These are phyloP conservation scores for Blastocystis sp. DNA, from an alignment of 352 stramenopile species.

Conservation along the genomic window DNA sequence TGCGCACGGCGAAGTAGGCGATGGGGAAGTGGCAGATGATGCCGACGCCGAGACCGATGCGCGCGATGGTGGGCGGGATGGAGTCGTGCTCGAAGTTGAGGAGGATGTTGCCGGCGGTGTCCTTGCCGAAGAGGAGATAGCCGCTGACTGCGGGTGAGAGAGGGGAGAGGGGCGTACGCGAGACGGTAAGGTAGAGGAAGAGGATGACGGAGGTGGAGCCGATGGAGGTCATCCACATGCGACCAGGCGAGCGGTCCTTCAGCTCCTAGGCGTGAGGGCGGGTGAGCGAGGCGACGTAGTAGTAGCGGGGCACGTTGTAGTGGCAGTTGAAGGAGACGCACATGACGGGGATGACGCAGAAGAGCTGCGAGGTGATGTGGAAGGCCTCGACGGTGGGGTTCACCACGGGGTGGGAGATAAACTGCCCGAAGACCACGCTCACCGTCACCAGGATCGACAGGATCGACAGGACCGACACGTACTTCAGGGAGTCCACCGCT, in stretches of 20 bases:
- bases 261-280: constrained; percentile 40
- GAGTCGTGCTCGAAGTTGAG: constrained; percentile 63
- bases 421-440: constrained; percentile 30
- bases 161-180: background rate
- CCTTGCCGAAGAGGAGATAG: constrained; percentile 57
- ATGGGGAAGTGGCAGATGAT: constrained; percentile 68
- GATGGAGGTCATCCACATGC: constrained; percentile 65
- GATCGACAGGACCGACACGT: constrained; percentile 57
- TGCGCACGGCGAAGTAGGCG: constrained; percentile 64
- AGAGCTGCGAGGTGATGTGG: constrained; percentile 24
- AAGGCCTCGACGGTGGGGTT: constrained; percentile 49
- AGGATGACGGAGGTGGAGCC: constrained; percentile 59
- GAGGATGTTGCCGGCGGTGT: constrained; percentile 64
- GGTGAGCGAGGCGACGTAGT: background rate
- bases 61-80: constrained; percentile 43
- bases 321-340: constrained; percentile 69
- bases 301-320: constrained; percentile 70
- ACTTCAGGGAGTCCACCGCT: constrained; percentile 61
- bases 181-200: constrained; percentile 48
- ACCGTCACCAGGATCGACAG: constrained; percentile 57
- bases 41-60: constrained; percentile 55
- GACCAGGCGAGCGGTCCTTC: constrained; percentile 61
- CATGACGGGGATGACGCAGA: constrained; percentile 65
- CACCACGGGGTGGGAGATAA: constrained; percentile 30
- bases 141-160: constrained; percentile 32